Conservation (phyloP, 2,329 filamentous ascomycete genomes). For the Lecanicillium sp. region DNA sequence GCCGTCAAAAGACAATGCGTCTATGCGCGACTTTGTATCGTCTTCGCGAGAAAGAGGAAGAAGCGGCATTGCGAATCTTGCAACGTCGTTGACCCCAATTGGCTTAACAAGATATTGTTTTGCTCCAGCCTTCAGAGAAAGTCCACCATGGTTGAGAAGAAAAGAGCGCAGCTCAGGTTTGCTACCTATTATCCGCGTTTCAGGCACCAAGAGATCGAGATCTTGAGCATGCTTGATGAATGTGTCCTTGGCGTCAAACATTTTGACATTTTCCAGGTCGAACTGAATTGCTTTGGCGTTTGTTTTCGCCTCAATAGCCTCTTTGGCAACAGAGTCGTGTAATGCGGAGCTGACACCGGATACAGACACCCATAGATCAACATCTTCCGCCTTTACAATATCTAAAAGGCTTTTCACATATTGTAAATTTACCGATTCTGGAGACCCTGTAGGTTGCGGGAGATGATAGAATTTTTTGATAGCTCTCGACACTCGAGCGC, state of each 20-base stretch:
- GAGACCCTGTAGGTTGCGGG: slow-evolving; percentile 21
- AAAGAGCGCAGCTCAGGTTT: slow-evolving; percentile 43
- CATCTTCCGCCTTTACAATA: slow-evolving; percentile 49
- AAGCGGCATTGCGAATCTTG: slow-evolving; percentile 53
- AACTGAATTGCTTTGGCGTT: slow-evolving; percentile 57
- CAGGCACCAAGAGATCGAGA: slow-evolving; percentile 45
- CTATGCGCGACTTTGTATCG: slow-evolving; percentile 49
- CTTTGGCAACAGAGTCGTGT: slow-evolving; percentile 58
- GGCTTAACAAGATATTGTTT: slow-evolving; percentile 57
- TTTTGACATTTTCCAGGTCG: slow-evolving; percentile 43
- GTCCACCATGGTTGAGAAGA: slow-evolving; percentile 27
- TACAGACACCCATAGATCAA: slow-evolving; percentile 67
- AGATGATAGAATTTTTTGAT: slow-evolving; percentile 45
- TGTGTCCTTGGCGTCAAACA: slow-evolving; percentile 54
- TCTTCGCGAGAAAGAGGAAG: slow-evolving; percentile 46
- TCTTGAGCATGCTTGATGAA: slow-evolving; percentile 53
- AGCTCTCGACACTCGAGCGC: slow-evolving; percentile 50
- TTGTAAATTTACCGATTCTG: slow-evolving; percentile 1
- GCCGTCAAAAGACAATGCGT: slow-evolving; percentile 30
- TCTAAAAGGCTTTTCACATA: slow-evolving; percentile 51
- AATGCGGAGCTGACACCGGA: slow-evolving; percentile 58
- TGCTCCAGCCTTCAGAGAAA: slow-evolving; percentile 17
- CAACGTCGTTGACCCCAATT: slow-evolving; percentile 51
- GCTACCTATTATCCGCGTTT: slow-evolving; percentile 44
- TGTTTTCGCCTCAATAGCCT: slow-evolving; percentile 49